phyloP scores from a whole-genome alignment of 2,329 filamentous ascomycete species.

The Seiridium unicorne region DNA sequence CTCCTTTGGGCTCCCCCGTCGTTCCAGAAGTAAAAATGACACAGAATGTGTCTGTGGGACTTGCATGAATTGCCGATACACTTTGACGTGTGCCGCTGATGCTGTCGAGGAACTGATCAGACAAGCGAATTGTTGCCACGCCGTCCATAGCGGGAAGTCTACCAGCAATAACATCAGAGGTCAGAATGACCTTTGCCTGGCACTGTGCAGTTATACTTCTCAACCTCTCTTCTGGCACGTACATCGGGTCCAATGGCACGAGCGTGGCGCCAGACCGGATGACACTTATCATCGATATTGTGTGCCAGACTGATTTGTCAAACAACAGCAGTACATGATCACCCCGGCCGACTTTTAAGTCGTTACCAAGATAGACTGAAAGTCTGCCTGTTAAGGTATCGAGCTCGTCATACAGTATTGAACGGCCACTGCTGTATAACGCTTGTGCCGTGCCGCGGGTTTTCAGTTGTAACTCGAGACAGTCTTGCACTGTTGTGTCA shows the following conservation, averaged over 20 bases:
- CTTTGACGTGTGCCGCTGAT: not conserved
- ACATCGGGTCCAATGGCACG: not conserved
- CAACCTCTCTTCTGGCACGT: not conserved
- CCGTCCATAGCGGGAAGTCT: not conserved
- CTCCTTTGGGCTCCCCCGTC: too few species aligned
- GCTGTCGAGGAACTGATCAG: too few species aligned
- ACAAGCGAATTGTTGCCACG: not conserved
- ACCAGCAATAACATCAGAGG: not conserved
- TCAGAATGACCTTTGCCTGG: not conserved
- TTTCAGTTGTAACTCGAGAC: not conserved
- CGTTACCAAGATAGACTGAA: not conserved
- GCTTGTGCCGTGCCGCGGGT: not conserved
- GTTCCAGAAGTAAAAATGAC: not conserved
- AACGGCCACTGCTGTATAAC: not conserved
- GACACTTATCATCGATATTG: not conserved
- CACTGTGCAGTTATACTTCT: not conserved
- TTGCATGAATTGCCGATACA: not conserved
- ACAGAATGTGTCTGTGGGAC: not conserved
- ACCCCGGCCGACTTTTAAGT: not conserved
- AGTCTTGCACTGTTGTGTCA: not conserved
- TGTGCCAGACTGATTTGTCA: not conserved
- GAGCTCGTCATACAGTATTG: not conserved
- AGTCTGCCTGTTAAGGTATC: not conserved
- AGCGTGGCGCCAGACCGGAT: not conserved
- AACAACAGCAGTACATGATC: not conserved